Percentiles rank a stretch among this genome's conserved stretches.
These are phyloP conservation scores for Theobroma grandiflorum DNA, from an alignment of 441 rosid species.

Conservation along the genomic window DNA sequence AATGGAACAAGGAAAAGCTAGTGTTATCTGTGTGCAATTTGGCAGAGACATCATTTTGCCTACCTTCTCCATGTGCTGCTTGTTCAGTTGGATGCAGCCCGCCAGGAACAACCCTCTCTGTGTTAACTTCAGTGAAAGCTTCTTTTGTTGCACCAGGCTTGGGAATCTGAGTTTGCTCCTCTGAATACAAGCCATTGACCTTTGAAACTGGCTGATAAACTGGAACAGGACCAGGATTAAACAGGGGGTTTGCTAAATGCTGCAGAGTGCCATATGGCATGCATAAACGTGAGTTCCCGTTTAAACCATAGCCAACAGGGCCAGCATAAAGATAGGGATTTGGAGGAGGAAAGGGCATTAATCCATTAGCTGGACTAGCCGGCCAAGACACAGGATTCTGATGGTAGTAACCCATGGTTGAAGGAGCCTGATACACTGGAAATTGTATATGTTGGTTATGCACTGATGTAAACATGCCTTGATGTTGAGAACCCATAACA, in stretches of 20 bases:
- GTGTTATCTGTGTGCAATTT: constrained; percentile 42
- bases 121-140: constrained; percentile 37
- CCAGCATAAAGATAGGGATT: constrained; percentile 70
- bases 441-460: constrained; percentile 64
- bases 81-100: constrained; percentile 36
- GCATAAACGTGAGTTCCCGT: constrained; percentile 65
- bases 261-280: constrained; percentile 72
- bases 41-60: constrained; percentile 38
- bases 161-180: constrained; percentile 46
- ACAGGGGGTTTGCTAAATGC: constrained; percentile 59
- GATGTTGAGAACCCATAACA: constrained; percentile 59
- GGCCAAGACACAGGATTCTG: constrained; percentile 90
- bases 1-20: constrained; percentile 90
- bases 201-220: constrained; percentile 63
- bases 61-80: constrained; percentile 41
- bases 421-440: constrained; percentile 70
- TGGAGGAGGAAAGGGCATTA: constrained; percentile 65
- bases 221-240: constrained; percentile 57
- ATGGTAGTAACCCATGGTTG: constrained; percentile 81
- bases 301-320: constrained; percentile 65
- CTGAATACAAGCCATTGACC: constrained; percentile 48
- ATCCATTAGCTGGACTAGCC: constrained; percentile 66
- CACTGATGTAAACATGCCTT: constrained; percentile 54
- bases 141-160: constrained; percentile 39
- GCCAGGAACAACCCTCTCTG: constrained; percentile 39